Conservation (phyloP, 2,329 filamentous ascomycete genomes). For the Cercospora brassicicola region DNA sequence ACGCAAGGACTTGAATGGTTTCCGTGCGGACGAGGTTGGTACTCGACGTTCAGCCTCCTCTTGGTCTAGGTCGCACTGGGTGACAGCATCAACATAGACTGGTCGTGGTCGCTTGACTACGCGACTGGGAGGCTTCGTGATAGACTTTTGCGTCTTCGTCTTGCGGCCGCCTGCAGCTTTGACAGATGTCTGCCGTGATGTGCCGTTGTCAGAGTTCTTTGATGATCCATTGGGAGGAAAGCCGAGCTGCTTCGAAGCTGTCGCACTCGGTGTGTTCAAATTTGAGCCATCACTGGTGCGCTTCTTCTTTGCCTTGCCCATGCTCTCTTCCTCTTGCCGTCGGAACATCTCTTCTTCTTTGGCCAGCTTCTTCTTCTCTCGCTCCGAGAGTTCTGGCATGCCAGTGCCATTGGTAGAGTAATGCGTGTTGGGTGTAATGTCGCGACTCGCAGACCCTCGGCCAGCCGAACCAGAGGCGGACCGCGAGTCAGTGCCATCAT, state of each 20-base stretch:
- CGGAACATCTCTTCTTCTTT: constrained; percentile 64
- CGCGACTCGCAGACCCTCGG: constrained; percentile 59
- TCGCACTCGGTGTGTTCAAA: constrained; percentile 52
- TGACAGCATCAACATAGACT: constrained; percentile 32
- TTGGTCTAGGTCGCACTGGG: constrained; percentile 41
- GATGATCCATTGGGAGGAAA: constrained; percentile 34
- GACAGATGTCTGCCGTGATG: constrained; percentile 18
- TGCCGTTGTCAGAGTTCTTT: constrained; percentile 31
- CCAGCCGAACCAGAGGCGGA: constrained; percentile 60
- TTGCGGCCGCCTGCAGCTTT: constrained; percentile 27
- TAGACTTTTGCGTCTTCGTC: constrained; percentile 25
- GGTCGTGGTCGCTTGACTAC: constrained; percentile 33
- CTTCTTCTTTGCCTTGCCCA: constrained; percentile 55
- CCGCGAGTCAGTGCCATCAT: constrained; percentile 59
- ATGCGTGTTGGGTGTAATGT: constrained; percentile 60
- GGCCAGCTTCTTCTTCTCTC: constrained; percentile 63
- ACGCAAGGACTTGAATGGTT: constrained; percentile 34
- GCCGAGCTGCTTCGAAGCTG: constrained; percentile 46
- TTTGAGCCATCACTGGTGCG: constrained; percentile 58
- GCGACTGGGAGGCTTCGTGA: constrained; percentile 15
- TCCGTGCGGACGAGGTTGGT: constrained; percentile 25
- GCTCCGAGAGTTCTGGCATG: constrained; percentile 57
- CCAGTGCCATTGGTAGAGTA: constrained; percentile 49
- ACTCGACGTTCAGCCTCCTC: constrained; percentile 31
- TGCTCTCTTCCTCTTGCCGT: constrained; percentile 59